Base-by-base conservation (phyloP, 768 basidiomycete genomes). In the Suillus occidentalis region DNA sequence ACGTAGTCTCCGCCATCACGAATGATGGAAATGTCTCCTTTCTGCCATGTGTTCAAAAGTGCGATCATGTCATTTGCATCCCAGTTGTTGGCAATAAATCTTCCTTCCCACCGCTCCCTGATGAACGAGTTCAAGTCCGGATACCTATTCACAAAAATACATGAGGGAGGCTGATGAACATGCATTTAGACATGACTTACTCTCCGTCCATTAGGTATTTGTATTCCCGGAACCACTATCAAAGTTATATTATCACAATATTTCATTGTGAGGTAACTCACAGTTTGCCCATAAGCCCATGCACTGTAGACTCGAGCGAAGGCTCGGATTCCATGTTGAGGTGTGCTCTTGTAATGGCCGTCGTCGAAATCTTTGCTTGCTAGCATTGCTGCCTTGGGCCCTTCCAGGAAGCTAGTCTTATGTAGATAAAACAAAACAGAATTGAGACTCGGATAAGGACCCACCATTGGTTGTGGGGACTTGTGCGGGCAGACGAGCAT, bases 251-350 rank as follows among this genome's bases (percentile, higher is more conserved):
- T 31, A 59, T 59, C 25, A 1, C 6, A 5, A 62, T 36, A 16
- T 60, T 62, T 25, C 56, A 13, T 28, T 25, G 18, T 31, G 39
- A 31, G 9, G 12, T 31, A 28, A 74, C 81, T 47, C 45, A 85
- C 85, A 43, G 85, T 80, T 71, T 87, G 84, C 1, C 85, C 83
- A 63, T 86, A 86, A 6, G 85, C 85, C 85, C 87, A 87, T 31
- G 84, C 84, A 55, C 83, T 83, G 66, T 86, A 87, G 14, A 79
- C 85, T 25, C 87, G 78, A 3, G 79, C 85, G 58, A 86, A 87
- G 6, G 86, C 86, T 1, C 86, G 81, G 42, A 87, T 75, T 6
- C 85, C 86, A 49, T 78, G 76, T 60, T 84, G 77, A 1, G 86
- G 84, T 6, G 73, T 71, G 16, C 76, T 72, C 60, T 74, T 82